Percentiles rank a stretch among this genome's conserved stretches.
Evolutionary conservation across 495 filamentous ascomycete genomes (phyloP).

Genomic region (Tetracladium marchalianum): DNA sequence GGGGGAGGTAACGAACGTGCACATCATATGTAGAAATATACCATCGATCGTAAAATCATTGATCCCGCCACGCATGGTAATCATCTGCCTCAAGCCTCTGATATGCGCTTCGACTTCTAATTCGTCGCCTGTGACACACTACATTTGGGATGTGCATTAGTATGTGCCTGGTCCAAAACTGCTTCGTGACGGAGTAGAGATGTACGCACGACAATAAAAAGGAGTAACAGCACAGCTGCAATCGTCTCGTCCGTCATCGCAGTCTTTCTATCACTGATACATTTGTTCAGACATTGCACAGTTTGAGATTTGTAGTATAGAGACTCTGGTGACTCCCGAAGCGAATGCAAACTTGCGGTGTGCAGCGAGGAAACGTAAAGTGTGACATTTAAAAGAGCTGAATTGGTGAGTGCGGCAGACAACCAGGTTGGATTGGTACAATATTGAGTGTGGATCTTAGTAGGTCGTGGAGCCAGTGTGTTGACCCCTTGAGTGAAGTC

Average conservation of each 20-base stretch:
- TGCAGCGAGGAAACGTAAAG: constrained; percentile 10
- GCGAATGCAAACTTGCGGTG: not conserved
- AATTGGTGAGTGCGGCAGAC: constrained; percentile 4
- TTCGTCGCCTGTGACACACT: constrained; percentile 8
- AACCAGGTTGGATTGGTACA: constrained; percentile 14
- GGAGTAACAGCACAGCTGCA: constrained; percentile 7
- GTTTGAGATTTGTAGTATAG: constrained; percentile 11
- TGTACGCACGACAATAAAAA: constrained; percentile 6
- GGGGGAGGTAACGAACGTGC: constrained; percentile 5
- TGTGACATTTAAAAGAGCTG: constrained; percentile 9
- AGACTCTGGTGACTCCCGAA: constrained; percentile 3
- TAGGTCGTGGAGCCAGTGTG: constrained; percentile 7
- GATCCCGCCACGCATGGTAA: constrained; percentile 10
- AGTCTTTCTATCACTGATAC: not conserved
- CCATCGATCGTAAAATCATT: constrained; percentile 4
- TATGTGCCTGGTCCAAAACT: not conserved
- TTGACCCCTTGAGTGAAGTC: constrained; percentile 1
- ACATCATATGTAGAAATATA: constrained; percentile 15
- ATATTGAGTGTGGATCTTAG: constrained; percentile 12
- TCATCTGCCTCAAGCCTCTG: constrained; percentile 8
- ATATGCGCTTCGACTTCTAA: constrained; percentile 8
- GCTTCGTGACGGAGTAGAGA: not conserved
- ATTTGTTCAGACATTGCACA: constrained; percentile 5
- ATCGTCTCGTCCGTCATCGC: constrained; percentile 8
- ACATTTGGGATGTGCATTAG: not conserved